Percentiles rank a stretch among this genome's conserved stretches.
Evolutionary conservation across 2,329 filamentous ascomycete genomes (phyloP).

Genomic region (Monilinia polystroma): DNA sequence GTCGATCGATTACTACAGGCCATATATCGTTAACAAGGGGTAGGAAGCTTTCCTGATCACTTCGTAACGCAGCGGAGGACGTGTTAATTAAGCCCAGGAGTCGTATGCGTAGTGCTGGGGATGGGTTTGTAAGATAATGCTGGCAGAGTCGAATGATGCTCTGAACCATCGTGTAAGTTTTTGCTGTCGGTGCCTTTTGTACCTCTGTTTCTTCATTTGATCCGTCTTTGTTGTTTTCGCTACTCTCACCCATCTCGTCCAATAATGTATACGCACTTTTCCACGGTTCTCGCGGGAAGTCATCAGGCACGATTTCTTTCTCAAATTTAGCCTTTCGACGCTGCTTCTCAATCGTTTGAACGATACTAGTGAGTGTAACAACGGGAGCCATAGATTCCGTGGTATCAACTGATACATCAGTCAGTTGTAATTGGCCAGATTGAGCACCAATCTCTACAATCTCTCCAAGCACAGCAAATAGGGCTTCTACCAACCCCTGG

Average conservation of each 20-base stretch:
- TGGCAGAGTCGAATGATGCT: slow-evolving; percentile 82
- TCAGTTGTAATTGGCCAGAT: slow-evolving; percentile 48
- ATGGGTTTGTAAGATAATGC: slow-evolving; percentile 84
- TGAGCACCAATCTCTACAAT: slow-evolving; percentile 80
- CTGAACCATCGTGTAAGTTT: slow-evolving; percentile 77
- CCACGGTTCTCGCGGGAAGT: slow-evolving; percentile 41
- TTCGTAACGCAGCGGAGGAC: slow-evolving; percentile 68
- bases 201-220: slow-evolving; percentile 45
- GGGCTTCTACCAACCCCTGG: slow-evolving; percentile 74
- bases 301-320: slow-evolving; percentile 26
- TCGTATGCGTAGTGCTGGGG: slow-evolving; percentile 72
- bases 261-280: slow-evolving; percentile 43
- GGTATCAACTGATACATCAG: slow-evolving; percentile 38
- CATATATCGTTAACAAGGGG: slow-evolving; percentile 88
- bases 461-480: slow-evolving; percentile 80
- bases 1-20: slow-evolving; percentile 72
- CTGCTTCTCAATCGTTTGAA: slow-evolving; percentile 58
- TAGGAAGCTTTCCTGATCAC: slow-evolving; percentile 78
- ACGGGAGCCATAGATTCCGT: slow-evolving; percentile 46
- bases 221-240: slow-evolving; percentile 35
- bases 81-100: slow-evolving; percentile 75
- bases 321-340: slow-evolving; percentile 33
- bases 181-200: slow-evolving; percentile 64
- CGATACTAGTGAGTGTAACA: slow-evolving; percentile 47
- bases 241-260: slow-evolving; percentile 31